phyloP scores from a whole-genome alignment of 2,329 filamentous ascomycete species.

The Lachnellula arida region DNA sequence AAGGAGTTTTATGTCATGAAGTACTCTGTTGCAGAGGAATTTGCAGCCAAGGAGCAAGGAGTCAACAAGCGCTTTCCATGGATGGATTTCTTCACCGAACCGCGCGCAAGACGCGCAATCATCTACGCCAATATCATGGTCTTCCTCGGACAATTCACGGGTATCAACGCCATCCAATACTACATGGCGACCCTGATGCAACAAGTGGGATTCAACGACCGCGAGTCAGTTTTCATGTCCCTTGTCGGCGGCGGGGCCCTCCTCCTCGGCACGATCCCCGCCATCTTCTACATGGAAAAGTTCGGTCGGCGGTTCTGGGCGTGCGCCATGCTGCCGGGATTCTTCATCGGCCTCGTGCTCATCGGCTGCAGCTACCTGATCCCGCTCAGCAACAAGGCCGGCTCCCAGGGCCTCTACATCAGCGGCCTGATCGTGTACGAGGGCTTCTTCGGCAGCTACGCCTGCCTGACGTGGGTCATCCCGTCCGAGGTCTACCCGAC shows the following conservation, averaged over 20 bases:
- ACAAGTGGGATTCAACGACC: conserved; percentile 60
- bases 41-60: conserved; percentile 45
- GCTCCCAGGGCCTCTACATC: conserved; percentile 58
- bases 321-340: conserved; percentile 65
- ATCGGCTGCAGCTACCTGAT: conserved; percentile 62
- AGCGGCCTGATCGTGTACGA: conserved; percentile 65
- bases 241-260: conserved; percentile 65
- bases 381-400: conserved; percentile 41
- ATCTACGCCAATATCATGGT: conserved; percentile 68
- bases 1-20: conserved; percentile 73
- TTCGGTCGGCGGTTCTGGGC: conserved; percentile 73
- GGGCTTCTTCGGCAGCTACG: conserved; percentile 63
- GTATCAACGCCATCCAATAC: conserved; percentile 67
- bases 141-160: conserved; percentile 64
- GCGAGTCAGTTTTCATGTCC: conserved; percentile 67
- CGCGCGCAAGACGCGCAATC: conserved; percentile 60
- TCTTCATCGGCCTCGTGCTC: conserved; percentile 64
- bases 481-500: conserved; percentile 69
- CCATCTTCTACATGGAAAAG: conserved; percentile 66
- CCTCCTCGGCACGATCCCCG: conserved; percentile 62
- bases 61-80: conserved; percentile 55
- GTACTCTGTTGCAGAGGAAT: conserved; percentile 54
- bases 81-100: conserved; percentile 70
- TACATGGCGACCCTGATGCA: conserved; percentile 66
- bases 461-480: conserved; percentile 60